Evolutionary conservation across 495 filamentous ascomycete genomes (phyloP), one percentile per base, ranked within the genome.

Genomic region (Penicillium goetzii): DNA sequence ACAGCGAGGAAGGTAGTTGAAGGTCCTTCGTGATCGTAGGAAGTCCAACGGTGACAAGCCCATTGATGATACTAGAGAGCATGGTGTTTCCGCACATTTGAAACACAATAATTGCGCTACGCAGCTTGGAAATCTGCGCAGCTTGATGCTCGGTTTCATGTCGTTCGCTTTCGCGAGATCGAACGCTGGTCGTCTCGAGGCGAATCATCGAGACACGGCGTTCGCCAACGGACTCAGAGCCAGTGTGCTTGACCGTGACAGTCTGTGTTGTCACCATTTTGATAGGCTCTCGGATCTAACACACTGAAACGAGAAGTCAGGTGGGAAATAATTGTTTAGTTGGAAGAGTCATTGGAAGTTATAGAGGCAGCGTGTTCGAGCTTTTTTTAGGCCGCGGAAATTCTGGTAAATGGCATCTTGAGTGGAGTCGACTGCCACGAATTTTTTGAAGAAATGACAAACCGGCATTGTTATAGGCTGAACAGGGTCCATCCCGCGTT

Each of bases 21-120:
- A 86, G 64, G 36, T 83, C 81, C 23, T 63, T 58, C 7, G 80
- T 76, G 54, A 87, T 85, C 1, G 76, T 75, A 6, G 85, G 84
- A 17, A 85, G 66, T 10, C 68, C 78, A 19, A 85, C 80, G 26
- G 75, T 79, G 1, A 85, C 60, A 23, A 74, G 45, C 2, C 71
- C 71, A 15, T 68, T 68, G 51, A 57, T 57, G 54, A 57, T 43
- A 43, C 54, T 57, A 6, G 54, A 57, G 25, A 57, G 25, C 33
- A 57, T 40, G 5, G 54, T 57, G 43, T 57, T 57, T 1, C 54
- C 54, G 9, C 54, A n/a, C 54, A 57, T 40, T 30, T 40, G 38
- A n/a, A 40, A 43, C 21, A 57, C 34, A 5, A 57, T 57, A 30
- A 57, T 57, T 17, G 32, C 10, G 25, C 38, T 57, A 0, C 38